phyloP scores from a whole-genome alignment of 2,329 filamentous ascomycete genomes.

The Botrytis paeoniae region DNA sequence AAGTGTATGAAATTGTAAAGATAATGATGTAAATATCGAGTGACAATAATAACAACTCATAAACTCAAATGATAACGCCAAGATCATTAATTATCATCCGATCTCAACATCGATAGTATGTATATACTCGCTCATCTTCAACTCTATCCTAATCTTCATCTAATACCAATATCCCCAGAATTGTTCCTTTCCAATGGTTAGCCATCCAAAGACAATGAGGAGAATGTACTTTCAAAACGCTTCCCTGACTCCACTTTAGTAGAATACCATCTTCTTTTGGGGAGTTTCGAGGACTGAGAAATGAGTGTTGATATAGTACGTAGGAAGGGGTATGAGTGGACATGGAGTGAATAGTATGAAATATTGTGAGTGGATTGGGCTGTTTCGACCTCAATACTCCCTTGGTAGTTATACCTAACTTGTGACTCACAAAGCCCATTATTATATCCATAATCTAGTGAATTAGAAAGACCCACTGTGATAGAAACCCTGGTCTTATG shows the following conservation, averaged over 20 bases:
- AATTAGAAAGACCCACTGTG: neutral
- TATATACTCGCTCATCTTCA: too few species aligned
- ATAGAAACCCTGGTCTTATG: too few species aligned
- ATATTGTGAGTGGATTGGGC: accelerated
- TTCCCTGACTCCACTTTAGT: neutral
- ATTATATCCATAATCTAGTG: neutral
- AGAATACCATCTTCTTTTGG: neutral
- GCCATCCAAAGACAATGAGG: neutral
- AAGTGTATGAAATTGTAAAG: too few species aligned
- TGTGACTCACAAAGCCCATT: too few species aligned
- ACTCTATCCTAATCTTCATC: neutral
- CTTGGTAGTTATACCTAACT: neutral
- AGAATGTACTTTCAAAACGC: neutral
- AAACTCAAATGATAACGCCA: accelerated
- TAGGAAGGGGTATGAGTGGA: neutral
- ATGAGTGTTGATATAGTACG: neutral
- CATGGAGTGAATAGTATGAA: neutral
- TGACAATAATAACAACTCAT: too few species aligned
- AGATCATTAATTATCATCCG: accelerated
- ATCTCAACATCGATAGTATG: accelerated
- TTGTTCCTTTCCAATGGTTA: too few species aligned
- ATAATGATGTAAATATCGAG: too few species aligned
- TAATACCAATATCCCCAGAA: neutral
- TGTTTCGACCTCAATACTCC: neutral
- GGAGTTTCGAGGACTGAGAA: neutral